These are phyloP conservation scores for Fraxinus xanthoxyloides DNA, from an alignment of 305 asterid genomes.

Conservation along the genomic window DNA sequence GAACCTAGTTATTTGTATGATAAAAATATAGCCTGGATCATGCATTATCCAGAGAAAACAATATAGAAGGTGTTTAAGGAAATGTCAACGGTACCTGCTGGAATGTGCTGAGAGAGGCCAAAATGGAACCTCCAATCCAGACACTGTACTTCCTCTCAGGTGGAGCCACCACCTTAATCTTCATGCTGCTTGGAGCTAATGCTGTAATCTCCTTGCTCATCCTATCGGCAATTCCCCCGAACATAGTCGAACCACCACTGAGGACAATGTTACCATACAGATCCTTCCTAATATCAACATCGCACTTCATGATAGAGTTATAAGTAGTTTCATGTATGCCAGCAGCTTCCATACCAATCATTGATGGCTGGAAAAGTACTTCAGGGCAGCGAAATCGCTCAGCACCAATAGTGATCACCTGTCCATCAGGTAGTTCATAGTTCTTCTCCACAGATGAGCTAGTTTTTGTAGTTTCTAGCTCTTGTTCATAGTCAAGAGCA, in stretches of 20 bases:
- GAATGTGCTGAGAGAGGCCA: constrained; percentile 62
- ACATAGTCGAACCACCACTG: constrained; percentile 68
- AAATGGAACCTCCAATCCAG: constrained; percentile 55
- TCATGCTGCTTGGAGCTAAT: constrained; percentile 61
- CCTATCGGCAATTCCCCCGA: constrained; percentile 49
- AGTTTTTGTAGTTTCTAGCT: constrained; percentile 69
- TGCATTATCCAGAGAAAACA: background rate
- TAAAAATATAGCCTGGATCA: background rate
- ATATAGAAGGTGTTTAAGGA: background rate
- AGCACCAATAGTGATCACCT: constrained; percentile 75
- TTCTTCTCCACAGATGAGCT: constrained; percentile 72
- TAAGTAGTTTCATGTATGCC: constrained; percentile 76
- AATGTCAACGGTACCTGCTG: constrained; percentile 38
- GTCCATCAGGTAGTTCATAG: constrained; percentile 86
- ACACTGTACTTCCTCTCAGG: constrained; percentile 57
- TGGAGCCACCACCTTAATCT: constrained; percentile 53
- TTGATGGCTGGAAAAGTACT: constrained; percentile 84
- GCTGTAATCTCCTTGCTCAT: constrained; percentile 63
- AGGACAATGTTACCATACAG: constrained; percentile 70
- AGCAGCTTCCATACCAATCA: constrained; percentile 83
- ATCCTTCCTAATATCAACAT: constrained; percentile 68
- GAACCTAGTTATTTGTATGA: background rate
- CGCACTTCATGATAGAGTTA: constrained; percentile 72
- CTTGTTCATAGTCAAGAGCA: constrained; percentile 80
- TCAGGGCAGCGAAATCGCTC: constrained; percentile 81